Evolutionary conservation across 495 filamentous ascomycete genomes (phyloP).

Genomic region (Astrothelium subdiscretum): DNA sequence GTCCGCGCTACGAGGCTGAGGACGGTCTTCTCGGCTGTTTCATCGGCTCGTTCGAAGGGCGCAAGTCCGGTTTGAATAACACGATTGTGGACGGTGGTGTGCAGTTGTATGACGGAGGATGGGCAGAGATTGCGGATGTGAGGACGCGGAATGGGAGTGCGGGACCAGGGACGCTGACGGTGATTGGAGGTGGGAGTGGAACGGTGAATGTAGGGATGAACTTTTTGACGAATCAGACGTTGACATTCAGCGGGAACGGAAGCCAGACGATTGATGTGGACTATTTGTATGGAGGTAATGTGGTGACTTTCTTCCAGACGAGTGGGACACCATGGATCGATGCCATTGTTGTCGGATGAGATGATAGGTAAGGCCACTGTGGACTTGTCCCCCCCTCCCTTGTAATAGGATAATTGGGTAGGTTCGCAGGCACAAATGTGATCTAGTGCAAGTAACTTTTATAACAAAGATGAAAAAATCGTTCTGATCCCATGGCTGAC

Average conservation of each 20-base stretch:
- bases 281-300: constrained; percentile 14
- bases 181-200: constrained; percentile 13
- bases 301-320: constrained; percentile 15
- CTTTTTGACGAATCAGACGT: constrained; percentile 10
- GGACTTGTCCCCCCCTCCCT: background rate
- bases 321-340: constrained; percentile 13
- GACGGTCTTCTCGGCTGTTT: constrained; percentile 16
- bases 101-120: constrained; percentile 7
- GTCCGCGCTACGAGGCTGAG: constrained; percentile 17
- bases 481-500: no score
- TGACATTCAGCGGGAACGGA: constrained; percentile 8
- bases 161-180: constrained; percentile 4
- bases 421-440: no score
- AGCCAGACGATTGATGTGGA: constrained; percentile 13
- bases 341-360: constrained; percentile 11
- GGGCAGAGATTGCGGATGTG: constrained; percentile 14
- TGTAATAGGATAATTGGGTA: no score
- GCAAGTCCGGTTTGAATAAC: constrained; percentile 13
- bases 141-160: constrained; percentile 4
- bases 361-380: background rate
- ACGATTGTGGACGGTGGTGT: constrained; percentile 16
- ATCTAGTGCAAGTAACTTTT: no score
- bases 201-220: constrained; percentile 15
- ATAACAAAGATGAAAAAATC: no score
- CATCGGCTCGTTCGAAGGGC: constrained; percentile 15